phyloP scores from a whole-genome alignment of 2,329 filamentous ascomycete species.

The Hymenotorrendiella dingleyae region DNA sequence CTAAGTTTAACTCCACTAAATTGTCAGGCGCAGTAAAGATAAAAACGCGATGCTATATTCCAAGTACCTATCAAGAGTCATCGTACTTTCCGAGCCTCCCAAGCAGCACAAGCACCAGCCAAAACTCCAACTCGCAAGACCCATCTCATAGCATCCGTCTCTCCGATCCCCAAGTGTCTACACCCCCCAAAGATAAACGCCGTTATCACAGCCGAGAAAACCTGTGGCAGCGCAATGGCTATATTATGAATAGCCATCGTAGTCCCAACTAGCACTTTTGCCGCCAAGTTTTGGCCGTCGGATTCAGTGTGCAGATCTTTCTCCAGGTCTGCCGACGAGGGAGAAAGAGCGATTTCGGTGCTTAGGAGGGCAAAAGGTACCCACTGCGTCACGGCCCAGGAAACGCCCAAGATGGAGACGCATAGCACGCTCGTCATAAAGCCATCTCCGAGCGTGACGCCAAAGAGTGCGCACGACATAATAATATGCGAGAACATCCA shows the following conservation, averaged over 20 bases:
- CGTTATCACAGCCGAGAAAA: constrained; percentile 8
- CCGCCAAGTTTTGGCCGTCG: constrained; percentile 7
- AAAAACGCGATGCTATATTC: too few species aligned
- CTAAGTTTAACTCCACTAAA: too few species aligned
- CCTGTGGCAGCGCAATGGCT: constrained; percentile 13
- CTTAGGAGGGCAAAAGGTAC: constrained; percentile 29
- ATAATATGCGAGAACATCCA: constrained; percentile 17
- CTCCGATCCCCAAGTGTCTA: not conserved
- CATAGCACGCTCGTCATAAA: constrained; percentile 7
- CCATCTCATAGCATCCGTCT: constrained; percentile 3
- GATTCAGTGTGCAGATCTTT: not conserved
- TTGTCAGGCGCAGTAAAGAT: too few species aligned
- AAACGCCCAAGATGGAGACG: constrained; percentile 19
- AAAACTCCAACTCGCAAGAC: constrained; percentile 8
- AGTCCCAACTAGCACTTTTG: not conserved
- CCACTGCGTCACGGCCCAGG: constrained; percentile 30
- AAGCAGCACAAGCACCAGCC: constrained; percentile 4
- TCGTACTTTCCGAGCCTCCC: too few species aligned
- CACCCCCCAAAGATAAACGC: constrained; percentile 7
- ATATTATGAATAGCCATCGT: constrained; percentile 13
- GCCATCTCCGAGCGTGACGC: constrained; percentile 12
- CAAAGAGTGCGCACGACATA: constrained; percentile 12
- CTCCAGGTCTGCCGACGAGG: not conserved
- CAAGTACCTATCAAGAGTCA: too few species aligned
- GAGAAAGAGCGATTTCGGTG: constrained; percentile 14